A percentile compares a stretch with the other conserved stretches of the same genome.
phyloP scores from a whole-genome alignment of 257 asterid genomes.

The Cynanchum wilfordii region DNA sequence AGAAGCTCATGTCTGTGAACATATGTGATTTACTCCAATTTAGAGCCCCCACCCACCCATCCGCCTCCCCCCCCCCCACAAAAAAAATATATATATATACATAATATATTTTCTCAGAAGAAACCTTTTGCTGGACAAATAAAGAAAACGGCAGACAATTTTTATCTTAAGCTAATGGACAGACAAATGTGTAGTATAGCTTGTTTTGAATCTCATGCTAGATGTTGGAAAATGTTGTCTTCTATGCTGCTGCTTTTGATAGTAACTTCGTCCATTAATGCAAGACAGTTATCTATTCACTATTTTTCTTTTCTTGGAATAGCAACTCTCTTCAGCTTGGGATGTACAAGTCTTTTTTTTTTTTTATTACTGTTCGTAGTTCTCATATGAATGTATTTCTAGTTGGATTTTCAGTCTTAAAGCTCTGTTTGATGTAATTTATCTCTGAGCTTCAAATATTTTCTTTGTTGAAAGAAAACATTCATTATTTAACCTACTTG shows the following conservation, averaged over 20 bases:
- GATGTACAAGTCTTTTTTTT: too few relatives aligned
- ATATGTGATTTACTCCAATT: neutral
- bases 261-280: neutral
- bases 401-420: neutral
- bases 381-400: neutral
- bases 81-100: too few relatives aligned
- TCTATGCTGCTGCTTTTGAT: neutral
- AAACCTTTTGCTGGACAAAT: too few relatives aligned
- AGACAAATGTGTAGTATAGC: neutral
- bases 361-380: too few relatives aligned
- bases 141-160: neutral
- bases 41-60: too few relatives aligned
- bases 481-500: neutral
- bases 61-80: too few relatives aligned
- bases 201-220: neutral
- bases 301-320: neutral
- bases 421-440: neutral
- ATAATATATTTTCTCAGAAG: too few relatives aligned
- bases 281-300: neutral
- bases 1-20: neutral
- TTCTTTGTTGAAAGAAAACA: constrained; percentile 1
- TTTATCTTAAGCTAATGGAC: neutral
- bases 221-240: neutral
- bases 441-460: neutral
- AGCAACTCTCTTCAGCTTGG: neutral